Base-by-base conservation (phyloP, 2,329 filamentous ascomycete species). In the Kalmusia sp. region DNA sequence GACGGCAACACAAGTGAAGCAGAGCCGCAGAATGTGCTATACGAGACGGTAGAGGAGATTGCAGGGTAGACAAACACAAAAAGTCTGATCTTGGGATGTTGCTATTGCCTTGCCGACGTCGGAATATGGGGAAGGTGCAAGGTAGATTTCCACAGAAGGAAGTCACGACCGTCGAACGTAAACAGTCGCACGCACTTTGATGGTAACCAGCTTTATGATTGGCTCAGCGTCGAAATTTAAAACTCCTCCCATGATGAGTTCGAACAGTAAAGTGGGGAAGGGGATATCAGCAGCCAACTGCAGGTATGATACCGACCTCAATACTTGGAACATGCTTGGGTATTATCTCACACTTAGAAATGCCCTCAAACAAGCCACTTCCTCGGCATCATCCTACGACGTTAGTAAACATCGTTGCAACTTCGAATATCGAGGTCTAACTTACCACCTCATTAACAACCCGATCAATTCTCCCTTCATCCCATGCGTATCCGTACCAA, bases 401-500 rank as follows among this genome's bases (percentile, higher is more conserved):
- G 14, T 47, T 22, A 47, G 33, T 11, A 37, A 19, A 8, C 22
- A 4, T 34, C 17, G 9, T 15, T n/a, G 1, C n/a, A 17, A 37
- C 14, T 4, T 19, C 11, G 7, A 19, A 22, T 11, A 14, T 8
- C n/a, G 5, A 25, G 12, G 17, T 4, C 22, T 3, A 14, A 47
- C 44, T 37, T n/a, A 47, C 44, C 2, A 71, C 75, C 37, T 77
- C 75, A 52, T 82, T 73, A 1, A 88, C 83, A 14, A 84, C 84
- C 1, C 86, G 77, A 68, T 87, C 76, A 49, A 88, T 78, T 27
- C 69, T 73, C 0, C 86, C 85, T 21, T 84, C 79, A 64, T 88
- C 85, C 69, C 85, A 88, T 2, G 85, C 84, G 63, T 84, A 85
- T 1, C 85, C 86, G 66, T 83, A 79, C 86, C 86, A 88, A 2